Evolutionary conservation across 495 filamentous ascomycete genomes (phyloP).

Genomic region (Daldinia childiae): DNA sequence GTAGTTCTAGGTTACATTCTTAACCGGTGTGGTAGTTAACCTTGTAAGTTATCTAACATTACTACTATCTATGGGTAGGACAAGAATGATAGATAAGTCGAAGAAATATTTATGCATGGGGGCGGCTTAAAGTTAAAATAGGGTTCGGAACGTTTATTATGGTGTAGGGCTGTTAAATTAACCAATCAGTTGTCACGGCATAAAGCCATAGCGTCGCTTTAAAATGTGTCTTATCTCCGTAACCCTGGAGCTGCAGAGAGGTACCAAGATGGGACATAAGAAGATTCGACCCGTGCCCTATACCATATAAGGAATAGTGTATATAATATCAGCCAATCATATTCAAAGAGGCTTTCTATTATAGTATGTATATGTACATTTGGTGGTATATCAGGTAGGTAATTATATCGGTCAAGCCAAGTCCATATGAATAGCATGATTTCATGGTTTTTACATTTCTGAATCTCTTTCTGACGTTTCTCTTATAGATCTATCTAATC

Average conservation of each 20-base stretch:
- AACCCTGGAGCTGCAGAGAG: neutral
- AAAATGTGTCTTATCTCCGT: slow-evolving; percentile 1
- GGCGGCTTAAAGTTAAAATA: neutral
- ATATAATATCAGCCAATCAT: neutral
- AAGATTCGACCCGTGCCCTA: neutral
- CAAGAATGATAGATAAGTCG: neutral
- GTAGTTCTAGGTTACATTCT: neutral
- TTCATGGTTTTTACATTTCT: too few relatives aligned
- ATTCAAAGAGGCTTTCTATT: neutral
- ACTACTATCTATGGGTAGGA: neutral
- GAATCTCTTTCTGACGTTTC: too few relatives aligned
- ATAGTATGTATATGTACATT: neutral
- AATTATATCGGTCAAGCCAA: too few relatives aligned
- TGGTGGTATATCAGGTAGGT: neutral
- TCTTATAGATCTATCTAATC: too few relatives aligned
- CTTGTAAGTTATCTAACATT: neutral
- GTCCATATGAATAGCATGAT: too few relatives aligned
- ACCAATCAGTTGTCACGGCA: neutral
- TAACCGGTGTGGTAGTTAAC: neutral
- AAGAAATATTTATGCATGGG: neutral
- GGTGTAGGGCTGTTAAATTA: neutral
- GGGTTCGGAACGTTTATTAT: neutral
- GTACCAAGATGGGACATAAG: neutral
- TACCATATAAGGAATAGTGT: neutral
- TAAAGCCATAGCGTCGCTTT: neutral